Conservation (phyloP, 2,329 filamentous ascomycete species). For the Colletotrichum gloeosporioides region DNA sequence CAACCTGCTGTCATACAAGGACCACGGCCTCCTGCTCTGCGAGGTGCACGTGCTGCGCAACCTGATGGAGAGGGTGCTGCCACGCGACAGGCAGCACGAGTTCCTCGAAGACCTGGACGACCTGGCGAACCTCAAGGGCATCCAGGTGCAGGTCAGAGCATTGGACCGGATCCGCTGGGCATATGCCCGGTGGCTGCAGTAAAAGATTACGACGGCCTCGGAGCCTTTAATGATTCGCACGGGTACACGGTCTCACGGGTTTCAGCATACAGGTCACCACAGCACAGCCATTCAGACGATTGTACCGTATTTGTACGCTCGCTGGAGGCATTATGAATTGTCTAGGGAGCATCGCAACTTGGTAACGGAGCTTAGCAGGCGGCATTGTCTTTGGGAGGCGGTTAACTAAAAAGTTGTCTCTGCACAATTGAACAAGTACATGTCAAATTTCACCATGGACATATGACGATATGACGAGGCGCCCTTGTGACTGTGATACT, state of each 20-base stretch:
- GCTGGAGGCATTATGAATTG: constrained; percentile 13
- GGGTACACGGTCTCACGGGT: constrained; percentile 13
- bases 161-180: constrained; percentile 88
- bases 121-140: constrained; percentile 80
- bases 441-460: not conserved
- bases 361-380: constrained; percentile 20
- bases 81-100: constrained; percentile 77
- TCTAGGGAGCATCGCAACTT: constrained; percentile 18
- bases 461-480: not conserved
- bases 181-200: constrained; percentile 77
- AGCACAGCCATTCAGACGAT: constrained; percentile 10
- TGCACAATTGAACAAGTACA: not conserved
- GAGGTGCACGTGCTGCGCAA: constrained; percentile 85
- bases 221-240: constrained; percentile 17
- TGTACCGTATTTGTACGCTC: constrained; percentile 8
- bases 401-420: constrained; percentile 14
- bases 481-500: not conserved
- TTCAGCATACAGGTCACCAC: constrained; percentile 19
- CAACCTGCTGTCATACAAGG: constrained; percentile 84
- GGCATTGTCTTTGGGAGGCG: constrained; percentile 15
- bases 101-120: constrained; percentile 90
- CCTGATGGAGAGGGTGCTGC: constrained; percentile 71
- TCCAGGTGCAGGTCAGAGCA: constrained; percentile 79
- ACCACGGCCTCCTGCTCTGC: constrained; percentile 88
- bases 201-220: not conserved